Evolutionary conservation across 768 basidiomycete species (phyloP), one percentile per base, ranked within the genome.

Genomic region (Lepiota brunneoincarnata): DNA sequence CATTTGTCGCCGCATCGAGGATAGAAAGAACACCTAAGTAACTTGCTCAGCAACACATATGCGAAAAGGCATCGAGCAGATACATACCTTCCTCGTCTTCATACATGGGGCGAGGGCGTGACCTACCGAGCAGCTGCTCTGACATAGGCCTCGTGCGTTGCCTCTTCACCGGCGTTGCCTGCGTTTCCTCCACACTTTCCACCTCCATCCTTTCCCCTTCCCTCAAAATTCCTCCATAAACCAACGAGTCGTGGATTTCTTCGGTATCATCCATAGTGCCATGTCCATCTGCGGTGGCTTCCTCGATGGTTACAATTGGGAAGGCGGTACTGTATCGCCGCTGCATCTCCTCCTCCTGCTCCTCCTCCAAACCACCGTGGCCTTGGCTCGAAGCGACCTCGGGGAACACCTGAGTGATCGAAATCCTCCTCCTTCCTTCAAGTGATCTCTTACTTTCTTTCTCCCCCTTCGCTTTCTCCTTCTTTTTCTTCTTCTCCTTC

Each of bases 1-100:
- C 90, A 47, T 89, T 82, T 1, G 90, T 92, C 0, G 87, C 90
- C 0, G 88, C 87, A 58, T 86, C 86, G n/a, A 91, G 71, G 26
- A 89, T 77, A 0, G 84, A 87, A 1, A 90, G 63, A 12, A 81
- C 81, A 56, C 78, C 89, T 80, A 58, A 37, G 36, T 15, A 52
- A 38, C 35, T 23, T 17, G 12, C 40, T 35, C 26, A 40, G 15
- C 57, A 56, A 80, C 77, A 31, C 1, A 3, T 18, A 28, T 15
- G 24, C 26, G 26, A 60, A 44, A 40, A 53, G 14, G 10, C 49
- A n/a, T 24, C 51, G 15, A 17, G 7, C 2, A 54, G 31, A 44
- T 6, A 62, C 72, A 49, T 56, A 84, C 83, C 77, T 59, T 76
- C 75, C n/a, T 82, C 81, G 40, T 78, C 74, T 47, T 82, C 79